phyloP scores from a whole-genome alignment of 352 stramenopile genomes.

The Globisporangium megalacanthum region DNA sequence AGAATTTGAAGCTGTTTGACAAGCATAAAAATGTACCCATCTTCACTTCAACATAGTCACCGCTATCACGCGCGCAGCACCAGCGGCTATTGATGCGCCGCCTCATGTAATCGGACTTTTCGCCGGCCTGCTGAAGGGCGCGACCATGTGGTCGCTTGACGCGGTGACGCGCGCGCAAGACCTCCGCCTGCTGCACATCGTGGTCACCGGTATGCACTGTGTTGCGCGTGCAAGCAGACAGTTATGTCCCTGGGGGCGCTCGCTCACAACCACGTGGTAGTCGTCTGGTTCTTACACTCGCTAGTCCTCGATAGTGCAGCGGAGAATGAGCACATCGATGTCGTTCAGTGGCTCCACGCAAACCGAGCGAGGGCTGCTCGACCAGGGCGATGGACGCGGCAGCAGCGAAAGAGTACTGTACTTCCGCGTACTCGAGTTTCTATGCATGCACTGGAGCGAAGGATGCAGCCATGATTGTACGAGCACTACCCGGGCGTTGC shows the following conservation, averaged over 20 bases:
- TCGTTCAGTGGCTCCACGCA: constrained; percentile 8
- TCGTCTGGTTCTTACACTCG: constrained; percentile 3
- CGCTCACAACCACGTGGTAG: neutral
- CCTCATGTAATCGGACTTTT: constrained; percentile 22
- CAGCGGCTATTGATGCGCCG: constrained; percentile 18
- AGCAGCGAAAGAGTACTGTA: constrained; percentile 1
- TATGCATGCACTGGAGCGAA: constrained; percentile 11
- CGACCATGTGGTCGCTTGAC: constrained; percentile 18
- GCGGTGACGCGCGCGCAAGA: constrained; percentile 10
- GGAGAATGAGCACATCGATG: neutral
- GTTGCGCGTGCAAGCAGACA: constrained; percentile 10
- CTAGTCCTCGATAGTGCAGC: constrained; percentile 3
- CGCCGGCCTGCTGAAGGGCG: constrained; percentile 20
- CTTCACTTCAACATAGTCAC: constrained; percentile 12
- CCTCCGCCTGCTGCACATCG: constrained; percentile 16
- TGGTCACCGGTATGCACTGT: constrained; percentile 1
- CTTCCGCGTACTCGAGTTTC: constrained; percentile 9
- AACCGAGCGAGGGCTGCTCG: constrained; percentile 8
- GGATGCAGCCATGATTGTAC: constrained; percentile 5
- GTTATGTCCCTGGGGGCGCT: constrained; percentile 2
- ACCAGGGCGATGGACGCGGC: constrained; percentile 8
- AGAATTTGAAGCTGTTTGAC: too few species aligned
- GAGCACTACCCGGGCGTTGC: neutral
- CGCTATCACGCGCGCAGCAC: constrained; percentile 11
- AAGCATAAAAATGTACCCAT: neutral